Conservation (phyloP, 2,329 filamentous ascomycete species). For the Microcyclosporella mali region DNA sequence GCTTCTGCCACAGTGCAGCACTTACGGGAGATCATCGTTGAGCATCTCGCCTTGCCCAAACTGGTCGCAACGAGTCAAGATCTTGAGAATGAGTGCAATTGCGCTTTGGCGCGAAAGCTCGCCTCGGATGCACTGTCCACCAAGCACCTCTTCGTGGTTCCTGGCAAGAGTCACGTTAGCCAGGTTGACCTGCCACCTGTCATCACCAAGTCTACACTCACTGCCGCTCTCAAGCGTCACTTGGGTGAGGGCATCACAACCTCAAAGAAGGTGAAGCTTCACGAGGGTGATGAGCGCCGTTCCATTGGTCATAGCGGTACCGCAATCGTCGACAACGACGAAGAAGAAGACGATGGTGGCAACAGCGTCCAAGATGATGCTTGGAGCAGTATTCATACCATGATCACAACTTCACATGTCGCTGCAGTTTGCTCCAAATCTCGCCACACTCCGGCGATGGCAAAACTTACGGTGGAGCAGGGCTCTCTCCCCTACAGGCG, state of each 20-base stretch:
- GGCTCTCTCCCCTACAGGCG: background rate
- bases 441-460: conserved; percentile 16
- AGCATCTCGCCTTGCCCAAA: conserved; percentile 17
- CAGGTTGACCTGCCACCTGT: conserved; percentile 5
- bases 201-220: conserved; percentile 7
- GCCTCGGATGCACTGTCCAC: conserved; percentile 12
- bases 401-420: conserved; percentile 9
- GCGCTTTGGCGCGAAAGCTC: conserved; percentile 23
- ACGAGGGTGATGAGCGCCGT: conserved; percentile 7
- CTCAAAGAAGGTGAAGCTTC: conserved; percentile 12
- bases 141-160: conserved; percentile 18
- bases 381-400: background rate
- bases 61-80: conserved; percentile 4
- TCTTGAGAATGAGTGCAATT: conserved; percentile 25
- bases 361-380: background rate
- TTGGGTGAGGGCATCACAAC: conserved; percentile 6
- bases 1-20: conserved; percentile 19
- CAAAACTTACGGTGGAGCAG: conserved; percentile 9
- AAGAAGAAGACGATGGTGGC: too few relatives aligned
- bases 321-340: too few relatives aligned
- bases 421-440: conserved; percentile 18
- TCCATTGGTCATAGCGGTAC: background rate
- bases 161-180: conserved; percentile 20
- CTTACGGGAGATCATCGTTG: conserved; percentile 20
- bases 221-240: conserved; percentile 2